Base-by-base conservation (phyloP, 768 basidiomycete species). In the Rhodosporidiobolus sp. region DNA sequence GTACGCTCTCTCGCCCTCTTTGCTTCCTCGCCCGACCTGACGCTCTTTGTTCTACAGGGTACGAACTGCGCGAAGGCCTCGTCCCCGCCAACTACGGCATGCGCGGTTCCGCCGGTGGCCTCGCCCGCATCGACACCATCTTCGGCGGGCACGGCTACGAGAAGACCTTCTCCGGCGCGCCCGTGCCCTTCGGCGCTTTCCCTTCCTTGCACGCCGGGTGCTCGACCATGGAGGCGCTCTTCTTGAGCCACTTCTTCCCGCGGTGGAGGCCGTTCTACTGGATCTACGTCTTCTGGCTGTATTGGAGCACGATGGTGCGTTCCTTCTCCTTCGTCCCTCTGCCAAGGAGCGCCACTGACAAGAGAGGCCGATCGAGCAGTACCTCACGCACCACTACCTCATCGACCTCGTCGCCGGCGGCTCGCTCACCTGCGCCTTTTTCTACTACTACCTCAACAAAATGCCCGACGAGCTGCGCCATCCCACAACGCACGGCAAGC, bases 371-470 rank as follows among this genome's bases (percentile, higher is more conserved):
- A 2, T 1, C 17, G 7, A 20, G 20, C 68, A 76, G 94, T 97
- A 95, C 84, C 89, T 95, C 78, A 92, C 91, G 7, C 93, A 96
- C 81, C 95, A 98, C 83, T 98, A 98, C 84, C 89, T 99, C 79
- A 94, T 99, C 82, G 96, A 99, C 79, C 91, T 97, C 79, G 91
- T 93, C 60, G 91, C 88, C 17, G 96, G 96, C 22, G 91, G 90
- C 0, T 95, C 94, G 79, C 86, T 99, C 73, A 89, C 94, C 58
- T 88, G 89, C 49, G 85, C 86, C 28, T 88, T 87, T 78, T 98
- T 97, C 85, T 97, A 78, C 63, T 76, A 70, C 54, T 73, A 73
- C 66, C 65, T 76, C 32, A 38, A 48, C 72, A 65, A 72, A 62
- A 72, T 72, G 71, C 71, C 71, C n/a, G 72, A 70, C 62, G 69